phyloP scores from a whole-genome alignment of 495 filamentous ascomycete species.

The Beverwykella pulmonaria region DNA sequence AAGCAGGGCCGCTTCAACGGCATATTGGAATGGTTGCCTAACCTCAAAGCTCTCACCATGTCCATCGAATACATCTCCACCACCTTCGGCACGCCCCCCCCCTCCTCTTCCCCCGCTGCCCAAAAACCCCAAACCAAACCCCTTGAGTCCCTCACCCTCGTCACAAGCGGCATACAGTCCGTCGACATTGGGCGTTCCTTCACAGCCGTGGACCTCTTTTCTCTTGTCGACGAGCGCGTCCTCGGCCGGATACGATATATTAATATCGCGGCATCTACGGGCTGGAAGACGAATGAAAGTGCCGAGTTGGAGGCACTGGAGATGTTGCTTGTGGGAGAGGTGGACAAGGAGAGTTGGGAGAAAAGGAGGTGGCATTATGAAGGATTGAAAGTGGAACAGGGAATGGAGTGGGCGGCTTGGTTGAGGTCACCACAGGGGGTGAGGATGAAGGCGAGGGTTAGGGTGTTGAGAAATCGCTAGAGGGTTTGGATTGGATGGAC shows the following conservation, averaged over 20 bases:
- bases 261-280: conserved; percentile 28
- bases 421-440: conserved; percentile 5
- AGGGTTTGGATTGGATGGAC: too few species aligned
- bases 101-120: not conserved
- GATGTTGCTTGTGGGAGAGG: conserved; percentile 1
- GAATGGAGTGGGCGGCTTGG: conserved; percentile 20
- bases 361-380: conserved; percentile 36
- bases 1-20: conserved; percentile 33
- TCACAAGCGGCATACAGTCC: conserved; percentile 5
- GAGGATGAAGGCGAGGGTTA: conserved; percentile 27
- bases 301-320: conserved; percentile 5
- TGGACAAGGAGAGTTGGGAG: conserved; percentile 38
- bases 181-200: conserved; percentile 11
- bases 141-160: conserved; percentile 25
- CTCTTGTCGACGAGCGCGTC: conserved; percentile 27
- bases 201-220: conserved; percentile 26
- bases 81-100: conserved; percentile 13
- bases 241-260: conserved; percentile 37
- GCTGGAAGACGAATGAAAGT: conserved; percentile 31
- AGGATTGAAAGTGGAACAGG: conserved; percentile 4
- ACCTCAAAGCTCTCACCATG: conserved; percentile 38
- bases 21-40: conserved; percentile 34
- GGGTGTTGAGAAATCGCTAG: conserved; percentile 10
- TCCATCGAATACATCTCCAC: conserved; percentile 42
- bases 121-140: conserved; percentile 19